Percentiles rank a stretch among this genome's conserved stretches.
Conservation (phyloP, 352 stramenopile species). For the Vaucheria bursata region DNA sequence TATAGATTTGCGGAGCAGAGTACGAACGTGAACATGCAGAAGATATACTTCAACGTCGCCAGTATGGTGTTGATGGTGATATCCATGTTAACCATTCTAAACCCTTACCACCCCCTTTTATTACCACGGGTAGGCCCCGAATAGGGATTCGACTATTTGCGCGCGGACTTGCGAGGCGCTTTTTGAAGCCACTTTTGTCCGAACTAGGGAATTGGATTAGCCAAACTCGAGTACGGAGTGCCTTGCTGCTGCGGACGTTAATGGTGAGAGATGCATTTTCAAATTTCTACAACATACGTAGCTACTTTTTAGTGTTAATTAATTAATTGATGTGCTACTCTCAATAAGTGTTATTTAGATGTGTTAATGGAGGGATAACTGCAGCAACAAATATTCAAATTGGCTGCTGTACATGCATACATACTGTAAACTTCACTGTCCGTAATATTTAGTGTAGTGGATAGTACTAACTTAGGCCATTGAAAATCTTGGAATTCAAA, state of each 20-base stretch:
- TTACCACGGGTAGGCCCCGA: constrained; percentile 56
- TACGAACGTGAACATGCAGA: constrained; percentile 61
- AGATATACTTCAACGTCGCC: constrained; percentile 79
- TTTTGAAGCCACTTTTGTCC: constrained; percentile 65
- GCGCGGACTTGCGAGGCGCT: constrained; percentile 69
- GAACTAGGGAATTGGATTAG: constrained; percentile 83
- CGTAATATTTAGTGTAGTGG: too few relatives aligned
- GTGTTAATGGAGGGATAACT: too few relatives aligned
- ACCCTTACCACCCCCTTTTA: constrained; percentile 68
- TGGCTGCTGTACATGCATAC: too few relatives aligned
- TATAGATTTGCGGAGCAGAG: constrained; percentile 53
- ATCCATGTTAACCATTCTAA: constrained; percentile 67
- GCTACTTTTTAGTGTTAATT: neutral
- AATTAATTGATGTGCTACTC: too few relatives aligned
- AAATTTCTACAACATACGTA: too few relatives aligned
- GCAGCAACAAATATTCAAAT: too few relatives aligned
- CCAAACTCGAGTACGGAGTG: constrained; percentile 60
- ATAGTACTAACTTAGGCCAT: too few relatives aligned
- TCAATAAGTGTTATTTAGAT: too few relatives aligned
- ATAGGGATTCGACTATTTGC: constrained; percentile 81
- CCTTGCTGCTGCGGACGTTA: constrained; percentile 73
- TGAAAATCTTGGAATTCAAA: too few relatives aligned
- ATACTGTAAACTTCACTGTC: too few relatives aligned
- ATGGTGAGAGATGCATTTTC: constrained; percentile 50
- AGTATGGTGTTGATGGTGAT: constrained; percentile 84